A percentile compares a stretch with the other conserved stretches of the same genome.
These are phyloP conservation scores for Marasmius fiardii DNA, from an alignment of 1,284 basidiomycete species.

Conservation along the genomic window DNA sequence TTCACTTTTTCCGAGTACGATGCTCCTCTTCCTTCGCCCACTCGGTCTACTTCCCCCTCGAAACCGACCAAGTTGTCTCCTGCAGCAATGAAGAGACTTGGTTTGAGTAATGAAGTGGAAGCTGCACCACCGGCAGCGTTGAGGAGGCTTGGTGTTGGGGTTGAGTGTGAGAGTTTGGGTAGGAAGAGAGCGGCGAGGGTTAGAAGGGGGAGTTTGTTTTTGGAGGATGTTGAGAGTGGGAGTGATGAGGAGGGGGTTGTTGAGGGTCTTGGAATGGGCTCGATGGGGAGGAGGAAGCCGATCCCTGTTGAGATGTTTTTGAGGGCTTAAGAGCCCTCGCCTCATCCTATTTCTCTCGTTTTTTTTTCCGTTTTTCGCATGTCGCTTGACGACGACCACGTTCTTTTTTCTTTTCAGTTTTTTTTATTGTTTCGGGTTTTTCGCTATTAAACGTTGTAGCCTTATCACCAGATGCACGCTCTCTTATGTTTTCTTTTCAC, in stretches of 20 bases:
- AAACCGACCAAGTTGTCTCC: not conserved
- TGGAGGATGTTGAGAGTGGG: too few relatives aligned
- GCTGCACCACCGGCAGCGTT: not conserved
- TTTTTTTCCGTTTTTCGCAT: not conserved
- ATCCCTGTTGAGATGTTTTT: not conserved
- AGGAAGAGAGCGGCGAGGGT: not conserved
- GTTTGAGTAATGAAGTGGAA: too few relatives aligned
- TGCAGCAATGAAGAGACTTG: not conserved
- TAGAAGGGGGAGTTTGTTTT: not conserved
- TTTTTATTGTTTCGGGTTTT: not conserved
- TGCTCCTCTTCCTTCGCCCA: not conserved
- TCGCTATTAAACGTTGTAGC: too few relatives aligned
- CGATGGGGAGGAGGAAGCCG: not conserved
- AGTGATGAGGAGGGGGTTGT: too few relatives aligned
- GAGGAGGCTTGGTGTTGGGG: not conserved
- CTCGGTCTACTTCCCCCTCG: not conserved
- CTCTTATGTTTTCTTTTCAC: too few relatives aligned
- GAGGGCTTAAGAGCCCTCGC: not conserved
- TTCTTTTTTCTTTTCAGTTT: not conserved
- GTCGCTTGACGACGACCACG: not conserved
- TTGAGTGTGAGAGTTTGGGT: not conserved
- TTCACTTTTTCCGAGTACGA: not conserved
- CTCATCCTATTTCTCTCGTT: not conserved
- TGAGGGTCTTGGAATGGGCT: not conserved
- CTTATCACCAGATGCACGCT: too few relatives aligned